Evolutionary conservation across 768 basidiomycete species (phyloP).

Genomic region (Mycena galopus): DNA sequence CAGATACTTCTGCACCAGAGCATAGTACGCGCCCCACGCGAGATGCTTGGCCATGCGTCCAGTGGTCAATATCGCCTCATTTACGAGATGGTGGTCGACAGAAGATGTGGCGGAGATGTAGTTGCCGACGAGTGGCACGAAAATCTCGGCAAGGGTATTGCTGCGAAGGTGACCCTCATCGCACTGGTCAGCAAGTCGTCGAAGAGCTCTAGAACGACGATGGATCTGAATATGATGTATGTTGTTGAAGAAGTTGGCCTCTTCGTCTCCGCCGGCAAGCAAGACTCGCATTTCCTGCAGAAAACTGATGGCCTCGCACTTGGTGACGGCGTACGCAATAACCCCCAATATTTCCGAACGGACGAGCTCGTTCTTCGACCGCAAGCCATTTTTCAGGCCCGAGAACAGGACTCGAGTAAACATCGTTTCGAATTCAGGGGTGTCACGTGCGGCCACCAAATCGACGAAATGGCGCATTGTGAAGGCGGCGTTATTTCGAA

Average conservation of each 20-base stretch:
- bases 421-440: slow-evolving; percentile 61
- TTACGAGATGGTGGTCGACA: slow-evolving; percentile 88
- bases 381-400: slow-evolving; percentile 82
- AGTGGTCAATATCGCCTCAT: slow-evolving; percentile 86
- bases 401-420: slow-evolving; percentile 80
- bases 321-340: slow-evolving; percentile 78
- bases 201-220: slow-evolving; percentile 87
- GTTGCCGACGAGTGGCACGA: slow-evolving; percentile 89
- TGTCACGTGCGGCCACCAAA: slow-evolving; percentile 56
- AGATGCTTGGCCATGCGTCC: slow-evolving; percentile 84
- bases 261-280: slow-evolving; percentile 89
- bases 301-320: slow-evolving; percentile 67
- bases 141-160: slow-evolving; percentile 81
- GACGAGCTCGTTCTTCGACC: slow-evolving; percentile 88
- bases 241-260: slow-evolving; percentile 98
- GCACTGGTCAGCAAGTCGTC: slow-evolving; percentile 85
- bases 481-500: slow-evolving; percentile 85
- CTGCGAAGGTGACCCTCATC: slow-evolving; percentile 75
- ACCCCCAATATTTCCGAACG: slow-evolving; percentile 87
- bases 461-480: slow-evolving; percentile 86
- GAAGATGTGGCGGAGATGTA: slow-evolving; percentile 75
- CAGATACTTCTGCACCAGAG: slow-evolving; percentile 85
- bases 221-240: slow-evolving; percentile 94
- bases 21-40: slow-evolving; percentile 87
- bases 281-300: slow-evolving; percentile 87